Evolutionary conservation across 208 protist species (phyloP).

Genomic region (Crithidia expoeki): DNA sequence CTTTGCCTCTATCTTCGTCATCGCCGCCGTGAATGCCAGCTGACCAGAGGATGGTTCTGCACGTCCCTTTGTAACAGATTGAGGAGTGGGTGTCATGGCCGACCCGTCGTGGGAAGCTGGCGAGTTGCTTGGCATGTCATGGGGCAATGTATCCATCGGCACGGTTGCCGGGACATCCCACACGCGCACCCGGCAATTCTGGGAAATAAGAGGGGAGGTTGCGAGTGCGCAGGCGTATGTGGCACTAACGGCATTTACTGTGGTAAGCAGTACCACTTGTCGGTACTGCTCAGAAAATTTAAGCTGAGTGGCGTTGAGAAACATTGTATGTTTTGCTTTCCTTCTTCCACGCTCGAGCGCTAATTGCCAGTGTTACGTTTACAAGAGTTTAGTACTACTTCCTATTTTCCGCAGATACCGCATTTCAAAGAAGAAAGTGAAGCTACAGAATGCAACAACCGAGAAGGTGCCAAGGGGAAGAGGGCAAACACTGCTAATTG

Average conservation of each 20-base stretch:
- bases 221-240: conserved; percentile 26
- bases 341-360: no score
- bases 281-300: conserved; percentile 22
- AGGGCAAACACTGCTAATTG: no score
- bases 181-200: conserved; percentile 20
- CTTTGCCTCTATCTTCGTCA: conserved; percentile 5
- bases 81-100: not conserved
- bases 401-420: no score
- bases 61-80: not conserved
- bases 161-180: conserved; percentile 6
- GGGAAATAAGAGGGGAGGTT: conserved; percentile 26
- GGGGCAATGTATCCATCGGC: no score
- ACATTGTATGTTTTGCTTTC: no score
- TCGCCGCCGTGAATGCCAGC: conserved; percentile 1
- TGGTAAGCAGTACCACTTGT: conserved; percentile 26
- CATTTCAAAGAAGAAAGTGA: no score
- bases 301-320: conserved; percentile 5
- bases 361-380: no score
- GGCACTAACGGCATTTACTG: conserved; percentile 21
- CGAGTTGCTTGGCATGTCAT: not conserved
- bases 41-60: not conserved
- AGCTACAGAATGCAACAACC: no score
- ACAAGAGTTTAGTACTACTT: no score
- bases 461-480: no score
- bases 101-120: not conserved